phyloP scores from a whole-genome alignment of 2,329 filamentous ascomycete genomes.

The Ceratocystis smalleyi region DNA sequence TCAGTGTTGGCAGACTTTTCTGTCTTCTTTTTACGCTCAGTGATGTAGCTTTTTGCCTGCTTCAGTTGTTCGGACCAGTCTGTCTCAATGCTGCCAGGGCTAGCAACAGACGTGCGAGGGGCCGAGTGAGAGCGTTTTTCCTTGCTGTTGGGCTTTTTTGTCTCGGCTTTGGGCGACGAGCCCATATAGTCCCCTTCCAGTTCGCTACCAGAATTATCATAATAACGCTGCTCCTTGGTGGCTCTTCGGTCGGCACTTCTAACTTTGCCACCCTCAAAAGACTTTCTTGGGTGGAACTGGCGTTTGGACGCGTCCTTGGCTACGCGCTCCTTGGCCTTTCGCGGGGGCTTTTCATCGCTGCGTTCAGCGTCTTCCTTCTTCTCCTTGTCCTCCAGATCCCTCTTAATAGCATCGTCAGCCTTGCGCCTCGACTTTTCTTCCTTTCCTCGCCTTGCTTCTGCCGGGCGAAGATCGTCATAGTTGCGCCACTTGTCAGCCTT shows the following conservation, averaged over 20 bases:
- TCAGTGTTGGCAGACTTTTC: neutral
- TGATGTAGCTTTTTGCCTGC: neutral
- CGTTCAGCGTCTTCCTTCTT: slow-evolving; percentile 22
- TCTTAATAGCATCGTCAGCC: slow-evolving; percentile 23
- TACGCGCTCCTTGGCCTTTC: slow-evolving; percentile 22
- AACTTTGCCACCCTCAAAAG: neutral
- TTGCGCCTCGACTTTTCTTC: slow-evolving; percentile 24
- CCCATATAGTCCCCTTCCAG: neutral
- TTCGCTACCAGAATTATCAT: neutral
- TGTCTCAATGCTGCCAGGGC: neutral
- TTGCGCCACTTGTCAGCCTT: slow-evolving; percentile 1
- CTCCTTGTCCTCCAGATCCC: slow-evolving; percentile 26
- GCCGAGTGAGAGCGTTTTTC: neutral
- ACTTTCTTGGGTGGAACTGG: neutral
- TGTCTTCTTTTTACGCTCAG: neutral
- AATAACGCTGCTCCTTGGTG: neutral
- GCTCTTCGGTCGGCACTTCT: neutral
- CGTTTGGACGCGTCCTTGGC: slow-evolving; percentile 21
- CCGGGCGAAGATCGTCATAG: slow-evolving; percentile 18
- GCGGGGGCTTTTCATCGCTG: slow-evolving; percentile 22
- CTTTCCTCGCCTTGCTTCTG: slow-evolving; percentile 23
- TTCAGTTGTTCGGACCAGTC: neutral
- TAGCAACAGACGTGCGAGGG: neutral
- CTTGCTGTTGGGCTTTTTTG: slow-evolving; percentile 4
- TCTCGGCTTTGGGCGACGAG: neutral